These are phyloP conservation scores for Immersiporthe knoxdaviesiana DNA, from an alignment of 2,329 filamentous ascomycete genomes.

Conservation along the genomic window DNA sequence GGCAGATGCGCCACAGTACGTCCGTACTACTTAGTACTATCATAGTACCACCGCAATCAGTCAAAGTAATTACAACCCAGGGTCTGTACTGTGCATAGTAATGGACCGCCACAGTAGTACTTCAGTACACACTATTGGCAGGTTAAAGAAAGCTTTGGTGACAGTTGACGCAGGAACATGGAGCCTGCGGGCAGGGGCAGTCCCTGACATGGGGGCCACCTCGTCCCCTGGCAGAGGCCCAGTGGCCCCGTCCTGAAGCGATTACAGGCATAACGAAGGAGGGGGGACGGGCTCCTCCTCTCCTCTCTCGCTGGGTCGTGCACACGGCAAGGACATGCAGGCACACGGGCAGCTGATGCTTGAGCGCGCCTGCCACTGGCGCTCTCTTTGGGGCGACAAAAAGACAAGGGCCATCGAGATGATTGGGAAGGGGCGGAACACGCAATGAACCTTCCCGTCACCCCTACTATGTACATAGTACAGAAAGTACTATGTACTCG, in stretches of 20 bases:
- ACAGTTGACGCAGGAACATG: constrained; percentile 19
- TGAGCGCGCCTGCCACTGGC: background rate
- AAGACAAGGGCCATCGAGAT: background rate
- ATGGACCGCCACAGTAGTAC: background rate
- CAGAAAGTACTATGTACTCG: background rate
- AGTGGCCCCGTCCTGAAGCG: background rate
- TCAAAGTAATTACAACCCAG: background rate
- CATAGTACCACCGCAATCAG: background rate
- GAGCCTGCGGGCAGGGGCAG: constrained; percentile 10
- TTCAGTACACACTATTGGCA: background rate
- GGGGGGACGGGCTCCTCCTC: background rate
- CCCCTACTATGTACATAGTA: too few species aligned
- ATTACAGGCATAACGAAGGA: background rate
- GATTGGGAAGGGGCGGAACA: background rate
- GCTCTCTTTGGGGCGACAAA: background rate
- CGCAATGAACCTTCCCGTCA: too few species aligned
- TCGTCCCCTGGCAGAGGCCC: background rate
- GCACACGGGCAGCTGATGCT: background rate
- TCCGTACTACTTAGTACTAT: too few species aligned
- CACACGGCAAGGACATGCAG: background rate
- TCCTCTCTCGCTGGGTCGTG: background rate
- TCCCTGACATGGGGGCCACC: background rate
- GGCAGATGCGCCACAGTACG: background rate
- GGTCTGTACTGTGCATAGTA: background rate
- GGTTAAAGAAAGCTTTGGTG: background rate